Base-by-base conservation (phyloP, 805 yeast genomes). In the Komagataella mondaviorum region DNA sequence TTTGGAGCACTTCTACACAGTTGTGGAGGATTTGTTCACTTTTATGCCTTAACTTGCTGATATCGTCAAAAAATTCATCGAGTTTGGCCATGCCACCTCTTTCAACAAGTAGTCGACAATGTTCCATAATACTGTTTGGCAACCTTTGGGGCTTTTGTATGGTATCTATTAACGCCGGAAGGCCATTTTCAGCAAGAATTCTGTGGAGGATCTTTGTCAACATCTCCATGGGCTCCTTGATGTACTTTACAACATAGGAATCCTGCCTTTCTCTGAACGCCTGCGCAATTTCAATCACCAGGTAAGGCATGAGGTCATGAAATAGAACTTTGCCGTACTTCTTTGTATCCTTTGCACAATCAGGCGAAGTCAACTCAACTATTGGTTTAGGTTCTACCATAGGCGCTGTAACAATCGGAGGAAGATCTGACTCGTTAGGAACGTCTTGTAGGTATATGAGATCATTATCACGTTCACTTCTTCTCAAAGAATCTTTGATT, bases 391-490 rank as follows among this genome's bases (percentile, higher is more conserved):
- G 67, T 50, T 77, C 76, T 1, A 83, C 88, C 72, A 85, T 78
- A 4, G 75, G 63, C 0, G 80, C 81, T 1, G 75, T 75, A 1
- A 65, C 60, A 3, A 81, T 68, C 0, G 69, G 58, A 0, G 77
- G 69, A 1, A 80, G 56, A 1, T 71, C 67, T 0, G 60, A 53
- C 6, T 56, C 59, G 1, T 55, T 57, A 0, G 95, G 95, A 0
- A 88, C 80, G 1, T 70, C 66, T 53, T 85, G 82, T 45, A 86
- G 65, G 63, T 88, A 87, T 5, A 90, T 81, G 57, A 88, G 69
- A 59, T 88, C 90, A 61, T 89, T 89, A 56, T 89, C 96, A 56
- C 81, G 75, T 55, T 85, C 88, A 0, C 90, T 78, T 2, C 75
- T 69, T 16, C 70, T 65, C 7, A 83, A 59, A 1, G 73, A 70